Percentiles rank a stretch among this genome's conserved stretches.
Evolutionary conservation across 495 filamentous ascomycete genomes (phyloP).

Genomic region (Podospora bellae-mahoneyi): DNA sequence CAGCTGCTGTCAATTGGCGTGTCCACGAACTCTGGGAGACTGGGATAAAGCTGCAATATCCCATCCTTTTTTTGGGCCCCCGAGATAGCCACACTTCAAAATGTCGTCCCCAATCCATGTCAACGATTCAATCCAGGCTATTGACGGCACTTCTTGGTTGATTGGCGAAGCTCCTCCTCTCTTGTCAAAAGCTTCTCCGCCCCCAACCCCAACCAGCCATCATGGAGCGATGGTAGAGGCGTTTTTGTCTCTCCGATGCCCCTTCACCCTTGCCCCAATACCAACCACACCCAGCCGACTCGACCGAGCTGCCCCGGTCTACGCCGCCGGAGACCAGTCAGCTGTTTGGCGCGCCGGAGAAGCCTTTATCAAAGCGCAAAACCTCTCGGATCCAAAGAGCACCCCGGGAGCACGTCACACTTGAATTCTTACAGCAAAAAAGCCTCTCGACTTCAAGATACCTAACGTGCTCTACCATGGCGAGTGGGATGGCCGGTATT

Average conservation of each 20-base stretch:
- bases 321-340: slow-evolving; percentile 12
- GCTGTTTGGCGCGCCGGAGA: slow-evolving; percentile 21
- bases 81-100: too few species aligned
- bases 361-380: slow-evolving; percentile 18
- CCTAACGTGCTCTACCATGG: slow-evolving; percentile 15
- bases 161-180: slow-evolving; percentile 17
- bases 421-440: slow-evolving; percentile 15
- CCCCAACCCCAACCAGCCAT: neutral
- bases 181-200: slow-evolving; percentile 5
- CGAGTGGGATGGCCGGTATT: slow-evolving; percentile 16
- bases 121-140: slow-evolving; percentile 11
- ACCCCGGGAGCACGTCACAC: slow-evolving; percentile 19
- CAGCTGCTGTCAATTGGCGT: too few species aligned
- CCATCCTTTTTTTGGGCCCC: too few species aligned
- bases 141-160: slow-evolving; percentile 16
- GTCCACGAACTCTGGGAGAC: too few species aligned
- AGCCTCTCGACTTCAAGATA: slow-evolving; percentile 9
- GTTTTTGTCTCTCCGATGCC: slow-evolving; percentile 18
- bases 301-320: slow-evolving; percentile 3
- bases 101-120: neutral
- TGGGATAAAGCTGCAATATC: too few species aligned
- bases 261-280: neutral
- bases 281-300: neutral
- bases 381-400: neutral
- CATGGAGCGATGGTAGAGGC: slow-evolving; percentile 19